These are phyloP conservation scores for Plasmopara halstedii DNA, from an alignment of 352 stramenopile species.

Conservation along the genomic window DNA sequence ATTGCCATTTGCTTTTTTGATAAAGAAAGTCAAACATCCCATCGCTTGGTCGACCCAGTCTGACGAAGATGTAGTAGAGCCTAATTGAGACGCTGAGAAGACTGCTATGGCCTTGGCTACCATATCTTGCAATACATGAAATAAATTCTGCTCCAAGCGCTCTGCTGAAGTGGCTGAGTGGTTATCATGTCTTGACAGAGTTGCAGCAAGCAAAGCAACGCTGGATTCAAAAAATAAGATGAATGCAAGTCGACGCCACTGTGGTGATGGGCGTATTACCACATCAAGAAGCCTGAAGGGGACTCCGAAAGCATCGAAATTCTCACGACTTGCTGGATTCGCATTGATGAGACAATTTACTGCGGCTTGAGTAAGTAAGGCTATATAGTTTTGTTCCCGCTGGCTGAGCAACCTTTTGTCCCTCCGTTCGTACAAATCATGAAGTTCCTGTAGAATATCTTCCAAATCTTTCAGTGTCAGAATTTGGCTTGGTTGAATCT, in stretches of 20 bases:
- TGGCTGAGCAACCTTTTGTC: conserved; percentile 6
- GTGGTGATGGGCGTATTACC: conserved; percentile 24
- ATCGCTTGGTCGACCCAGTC: conserved; percentile 27
- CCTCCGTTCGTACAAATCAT: conserved; percentile 18
- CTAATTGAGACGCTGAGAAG: conserved; percentile 7
- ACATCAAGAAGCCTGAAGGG: conserved; percentile 35
- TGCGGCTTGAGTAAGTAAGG: conserved; percentile 15
- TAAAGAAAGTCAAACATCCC: conserved; percentile 28
- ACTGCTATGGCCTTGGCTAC: conserved; percentile 35
- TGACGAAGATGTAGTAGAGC: not conserved
- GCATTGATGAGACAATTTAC: conserved; percentile 15
- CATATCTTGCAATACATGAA: conserved; percentile 42
- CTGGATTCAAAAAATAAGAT: conserved; percentile 25
- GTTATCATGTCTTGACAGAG: conserved; percentile 9
- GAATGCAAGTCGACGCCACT: conserved; percentile 36
- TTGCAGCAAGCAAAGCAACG: conserved; percentile 11
- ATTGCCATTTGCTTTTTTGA: conserved; percentile 19
- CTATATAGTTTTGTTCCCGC: conserved; percentile 19
- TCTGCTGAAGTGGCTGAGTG: not conserved
- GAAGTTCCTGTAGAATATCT: conserved; percentile 27
- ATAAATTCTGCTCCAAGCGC: conserved; percentile 23
- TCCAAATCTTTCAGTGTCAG: conserved; percentile 26
- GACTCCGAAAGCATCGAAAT: conserved; percentile 16
- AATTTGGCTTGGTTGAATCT: conserved; percentile 1
- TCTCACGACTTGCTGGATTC: conserved; percentile 8